These are phyloP conservation scores for Naganishia onofrii DNA, from an alignment of 768 basidiomycete genomes.

Conservation along the genomic window DNA sequence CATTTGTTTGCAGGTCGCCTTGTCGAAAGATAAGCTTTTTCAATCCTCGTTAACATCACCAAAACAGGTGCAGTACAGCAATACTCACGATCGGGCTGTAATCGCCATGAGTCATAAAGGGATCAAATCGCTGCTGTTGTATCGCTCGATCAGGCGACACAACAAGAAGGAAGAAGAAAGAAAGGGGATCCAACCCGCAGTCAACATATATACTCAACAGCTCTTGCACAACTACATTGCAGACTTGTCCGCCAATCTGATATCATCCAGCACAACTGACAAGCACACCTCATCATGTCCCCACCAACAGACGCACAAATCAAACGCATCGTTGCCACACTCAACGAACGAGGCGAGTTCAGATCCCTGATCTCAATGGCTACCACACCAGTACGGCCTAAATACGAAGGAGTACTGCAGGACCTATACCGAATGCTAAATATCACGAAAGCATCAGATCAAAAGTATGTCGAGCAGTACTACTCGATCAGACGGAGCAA, in stretches of 20 bases:
- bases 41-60: no score
- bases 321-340: slow-evolving; percentile 8
- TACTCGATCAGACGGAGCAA: slow-evolving; percentile 42
- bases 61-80: no score
- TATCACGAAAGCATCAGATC: not conserved
- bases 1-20: no score
- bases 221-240: no score
- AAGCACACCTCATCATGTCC: not conserved
- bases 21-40: no score
- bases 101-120: no score
- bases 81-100: no score
- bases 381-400: not conserved
- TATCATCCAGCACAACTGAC: not conserved
- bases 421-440: not conserved
- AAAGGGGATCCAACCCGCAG: not conserved
- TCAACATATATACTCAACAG: not conserved
- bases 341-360: slow-evolving; percentile 18
- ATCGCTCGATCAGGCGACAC: no score
- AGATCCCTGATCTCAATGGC: slow-evolving; percentile 3
- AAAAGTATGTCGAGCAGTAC: slow-evolving; percentile 24
- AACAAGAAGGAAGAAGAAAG: not conserved
- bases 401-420: not conserved
- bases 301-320: not conserved
- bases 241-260: no score
- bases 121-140: no score